Percentiles rank a stretch among this genome's conserved stretches.
These are phyloP conservation scores for Termitomyces bulborhizus DNA, from an alignment of 768 basidiomycete genomes.

Conservation along the genomic window DNA sequence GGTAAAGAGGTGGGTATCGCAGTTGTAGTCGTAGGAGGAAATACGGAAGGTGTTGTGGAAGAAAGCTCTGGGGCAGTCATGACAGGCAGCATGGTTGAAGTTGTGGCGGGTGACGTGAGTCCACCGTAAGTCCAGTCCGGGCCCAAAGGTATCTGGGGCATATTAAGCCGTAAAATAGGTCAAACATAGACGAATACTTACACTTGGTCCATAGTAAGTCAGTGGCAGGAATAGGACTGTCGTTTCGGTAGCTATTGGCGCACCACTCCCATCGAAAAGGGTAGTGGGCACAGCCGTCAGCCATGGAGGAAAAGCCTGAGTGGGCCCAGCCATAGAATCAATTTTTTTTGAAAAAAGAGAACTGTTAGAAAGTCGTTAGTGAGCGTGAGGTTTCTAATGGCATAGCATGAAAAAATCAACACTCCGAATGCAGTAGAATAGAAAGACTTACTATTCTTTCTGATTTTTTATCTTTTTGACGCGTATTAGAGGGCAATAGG, in stretches of 20 bases:
- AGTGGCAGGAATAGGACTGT: constrained; percentile 58
- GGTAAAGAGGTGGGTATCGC: constrained; percentile 24
- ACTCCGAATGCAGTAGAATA: background rate
- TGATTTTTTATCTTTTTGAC: constrained; percentile 2
- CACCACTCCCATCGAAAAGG: constrained; percentile 47
- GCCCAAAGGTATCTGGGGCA: constrained; percentile 66
- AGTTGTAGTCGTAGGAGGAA: constrained; percentile 21
- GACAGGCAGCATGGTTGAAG: constrained; percentile 15
- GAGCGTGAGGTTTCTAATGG: constrained; percentile 29
- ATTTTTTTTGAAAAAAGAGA: constrained; percentile 12
- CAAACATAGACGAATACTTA: constrained; percentile 23
- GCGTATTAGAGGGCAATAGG: constrained; percentile 4
- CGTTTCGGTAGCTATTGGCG: constrained; percentile 49
- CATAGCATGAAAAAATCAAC: background rate
- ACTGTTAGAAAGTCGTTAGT: constrained; percentile 27
- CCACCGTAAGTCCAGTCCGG: constrained; percentile 73
- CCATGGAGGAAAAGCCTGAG: constrained; percentile 72
- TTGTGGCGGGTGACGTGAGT: constrained; percentile 54
- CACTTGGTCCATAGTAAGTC: constrained; percentile 80
- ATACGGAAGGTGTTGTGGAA: background rate
- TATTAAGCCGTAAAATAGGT: background rate
- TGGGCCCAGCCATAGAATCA: constrained; percentile 46
- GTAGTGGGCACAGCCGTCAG: constrained; percentile 50
- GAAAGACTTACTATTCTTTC: background rate
- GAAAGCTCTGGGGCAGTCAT: constrained; percentile 15